These are phyloP conservation scores for Ophiobolus disseminans DNA, from an alignment of 2,329 filamentous ascomycete genomes.

Conservation along the genomic window DNA sequence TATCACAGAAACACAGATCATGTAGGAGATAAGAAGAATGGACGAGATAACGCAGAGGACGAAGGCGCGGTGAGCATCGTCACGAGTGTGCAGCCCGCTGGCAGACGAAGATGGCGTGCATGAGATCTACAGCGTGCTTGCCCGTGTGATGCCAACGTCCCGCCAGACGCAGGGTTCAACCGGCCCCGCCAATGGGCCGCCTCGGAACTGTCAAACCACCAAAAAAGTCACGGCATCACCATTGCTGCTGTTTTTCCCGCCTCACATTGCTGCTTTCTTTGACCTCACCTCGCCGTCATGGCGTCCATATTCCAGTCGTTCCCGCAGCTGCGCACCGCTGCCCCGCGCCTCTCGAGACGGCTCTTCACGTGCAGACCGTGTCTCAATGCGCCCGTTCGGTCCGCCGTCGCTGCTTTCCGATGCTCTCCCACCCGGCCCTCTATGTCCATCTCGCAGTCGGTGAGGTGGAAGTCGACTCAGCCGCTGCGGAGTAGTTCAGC, in stretches of 20 bases:
- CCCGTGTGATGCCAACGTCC: constrained; percentile 23
- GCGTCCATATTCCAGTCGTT: constrained; percentile 46
- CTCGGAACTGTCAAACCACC: constrained; percentile 13
- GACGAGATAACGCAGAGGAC: constrained; percentile 4
- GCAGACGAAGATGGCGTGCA: constrained; percentile 11
- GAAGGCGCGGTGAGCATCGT: constrained; percentile 3
- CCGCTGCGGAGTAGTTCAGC: constrained; percentile 33
- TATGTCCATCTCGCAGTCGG: constrained; percentile 30
- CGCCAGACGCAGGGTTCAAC: constrained; percentile 22
- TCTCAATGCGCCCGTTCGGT: constrained; percentile 35
- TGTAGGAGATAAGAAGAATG: not conserved
- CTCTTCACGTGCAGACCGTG: constrained; percentile 46
- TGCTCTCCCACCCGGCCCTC: constrained; percentile 29
- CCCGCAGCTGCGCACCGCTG: constrained; percentile 47
- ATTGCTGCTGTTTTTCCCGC: constrained; percentile 1
- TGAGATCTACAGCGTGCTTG: constrained; percentile 18
- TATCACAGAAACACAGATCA: not conserved
- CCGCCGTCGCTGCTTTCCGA: constrained; percentile 24
- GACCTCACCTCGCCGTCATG: constrained; percentile 31
- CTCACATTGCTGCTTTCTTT: too few relatives aligned
- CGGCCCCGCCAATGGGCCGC: not conserved
- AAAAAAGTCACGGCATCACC: constrained; percentile 15
- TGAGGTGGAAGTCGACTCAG: constrained; percentile 47
- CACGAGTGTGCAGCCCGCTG: not conserved
- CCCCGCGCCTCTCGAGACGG: constrained; percentile 46